Conservation (phyloP, 306 rosid species). For the Fagus crenata region DNA sequence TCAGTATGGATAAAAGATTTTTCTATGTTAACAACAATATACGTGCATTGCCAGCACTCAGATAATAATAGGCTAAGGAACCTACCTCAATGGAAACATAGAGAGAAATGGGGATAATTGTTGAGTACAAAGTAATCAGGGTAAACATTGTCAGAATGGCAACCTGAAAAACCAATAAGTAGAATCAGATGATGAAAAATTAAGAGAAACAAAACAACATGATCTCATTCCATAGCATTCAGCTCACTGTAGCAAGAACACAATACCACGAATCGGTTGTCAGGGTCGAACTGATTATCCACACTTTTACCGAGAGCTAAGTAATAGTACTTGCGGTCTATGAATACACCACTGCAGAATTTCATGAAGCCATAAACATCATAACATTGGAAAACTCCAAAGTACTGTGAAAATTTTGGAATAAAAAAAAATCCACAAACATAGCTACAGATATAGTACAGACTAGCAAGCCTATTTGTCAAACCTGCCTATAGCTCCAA, state of each 20-base stretch:
- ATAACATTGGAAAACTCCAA: not conserved
- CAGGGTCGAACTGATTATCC: conserved; percentile 73
- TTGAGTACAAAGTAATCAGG: conserved; percentile 83
- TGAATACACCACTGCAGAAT: conserved; percentile 73
- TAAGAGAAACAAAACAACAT: conserved; percentile 15
- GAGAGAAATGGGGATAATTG: conserved; percentile 96
- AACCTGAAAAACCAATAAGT: conserved; percentile 58
- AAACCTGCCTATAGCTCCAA: conserved; percentile 92
- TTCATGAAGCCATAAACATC: conserved; percentile 25
- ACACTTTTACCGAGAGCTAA: conserved; percentile 60
- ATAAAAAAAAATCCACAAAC: not conserved
- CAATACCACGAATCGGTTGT: conserved; percentile 73
- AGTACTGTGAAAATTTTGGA: not conserved
- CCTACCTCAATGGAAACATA: conserved; percentile 97
- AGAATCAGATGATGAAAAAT: conserved; percentile 29
- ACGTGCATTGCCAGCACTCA: conserved; percentile 16
- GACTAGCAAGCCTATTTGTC: conserved; percentile 27
- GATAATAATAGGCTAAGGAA: conserved; percentile 25
- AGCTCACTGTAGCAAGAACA: conserved; percentile 30
- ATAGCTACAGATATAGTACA: conserved; percentile 16
- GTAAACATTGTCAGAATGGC: conserved; percentile 84
- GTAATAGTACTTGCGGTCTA: conserved; percentile 69
- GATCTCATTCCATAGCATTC: conserved; percentile 11
- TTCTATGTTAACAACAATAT: not conserved
- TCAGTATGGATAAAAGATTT: too few relatives aligned